Percentiles rank a stretch among this genome's conserved stretches.
These are phyloP conservation scores for Emiliania huxleyi DNA, from an alignment of 78 protist species.

Conservation along the genomic window DNA sequence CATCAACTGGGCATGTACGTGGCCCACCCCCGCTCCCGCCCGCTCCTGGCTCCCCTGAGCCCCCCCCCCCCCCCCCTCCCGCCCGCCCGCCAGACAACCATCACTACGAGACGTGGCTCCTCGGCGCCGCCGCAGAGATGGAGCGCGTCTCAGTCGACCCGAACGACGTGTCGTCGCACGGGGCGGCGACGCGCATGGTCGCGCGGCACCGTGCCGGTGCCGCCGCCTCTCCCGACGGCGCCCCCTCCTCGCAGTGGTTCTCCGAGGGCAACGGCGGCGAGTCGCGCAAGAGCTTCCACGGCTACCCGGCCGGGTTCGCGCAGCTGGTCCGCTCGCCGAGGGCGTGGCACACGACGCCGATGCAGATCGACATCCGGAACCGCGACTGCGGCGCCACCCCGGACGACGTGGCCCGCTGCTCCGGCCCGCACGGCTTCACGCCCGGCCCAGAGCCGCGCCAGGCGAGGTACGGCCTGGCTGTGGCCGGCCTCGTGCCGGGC, in stretches of 20 bases:
- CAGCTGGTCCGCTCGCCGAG: neutral
- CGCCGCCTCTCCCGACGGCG: neutral
- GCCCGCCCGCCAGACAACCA: no score
- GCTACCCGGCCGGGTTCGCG: slow-evolving; percentile 15
- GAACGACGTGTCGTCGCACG: neutral
- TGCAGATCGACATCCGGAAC: slow-evolving; percentile 17
- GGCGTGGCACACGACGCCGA: neutral
- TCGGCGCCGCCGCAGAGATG: neutral
- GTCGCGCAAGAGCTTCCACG: slow-evolving; percentile 4
- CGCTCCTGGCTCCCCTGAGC: no score
- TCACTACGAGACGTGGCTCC: neutral
- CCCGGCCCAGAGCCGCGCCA: neutral
- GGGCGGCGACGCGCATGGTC: neutral
- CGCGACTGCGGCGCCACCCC: neutral
- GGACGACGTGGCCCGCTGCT: neutral
- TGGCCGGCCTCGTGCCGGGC: neutral
- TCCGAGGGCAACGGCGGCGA: slow-evolving; percentile 41
- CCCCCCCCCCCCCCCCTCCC: no score
- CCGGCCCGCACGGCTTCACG: neutral
- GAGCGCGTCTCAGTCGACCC: neutral
- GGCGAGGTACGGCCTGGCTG: neutral
- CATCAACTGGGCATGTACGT: slow-evolving; percentile 17
- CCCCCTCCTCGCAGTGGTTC: neutral
- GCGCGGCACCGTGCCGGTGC: neutral
- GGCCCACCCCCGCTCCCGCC: no score